These are phyloP conservation scores for Trichoderma koningiopsis DNA, from an alignment of 2,329 filamentous ascomycete genomes.

Conservation along the genomic window DNA sequence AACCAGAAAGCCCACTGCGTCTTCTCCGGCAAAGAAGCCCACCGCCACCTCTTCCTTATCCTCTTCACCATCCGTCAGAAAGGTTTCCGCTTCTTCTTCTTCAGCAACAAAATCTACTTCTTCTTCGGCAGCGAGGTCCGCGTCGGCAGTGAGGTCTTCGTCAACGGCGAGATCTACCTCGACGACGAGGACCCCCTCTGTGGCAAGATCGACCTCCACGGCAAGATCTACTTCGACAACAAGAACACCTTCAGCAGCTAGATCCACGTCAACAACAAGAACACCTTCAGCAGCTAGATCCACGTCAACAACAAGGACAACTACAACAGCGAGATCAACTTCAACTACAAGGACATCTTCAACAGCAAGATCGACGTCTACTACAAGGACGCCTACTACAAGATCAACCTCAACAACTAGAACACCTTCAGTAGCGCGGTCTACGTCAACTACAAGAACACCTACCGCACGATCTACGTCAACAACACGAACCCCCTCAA, in stretches of 20 bases:
- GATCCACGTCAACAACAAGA: slow-evolving; percentile 12
- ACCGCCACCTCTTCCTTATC: neutral
- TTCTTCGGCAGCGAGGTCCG: neutral
- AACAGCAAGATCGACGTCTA: neutral
- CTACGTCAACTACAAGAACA: neutral
- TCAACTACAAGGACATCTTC: slow-evolving; percentile 2
- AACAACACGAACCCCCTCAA: neutral
- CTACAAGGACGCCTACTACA: neutral
- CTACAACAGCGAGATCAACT: neutral
- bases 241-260: neutral
- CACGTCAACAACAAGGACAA: neutral
- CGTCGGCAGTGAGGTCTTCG: neutral
- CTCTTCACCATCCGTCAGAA: neutral
- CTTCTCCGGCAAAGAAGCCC: slow-evolving; percentile 20
- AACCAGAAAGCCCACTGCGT: slow-evolving; percentile 12
- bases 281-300: neutral
- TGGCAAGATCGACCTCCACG: neutral
- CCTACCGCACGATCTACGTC: neutral
- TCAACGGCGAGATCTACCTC: neutral
- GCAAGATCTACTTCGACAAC: slow-evolving; percentile 4
- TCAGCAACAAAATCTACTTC: neutral
- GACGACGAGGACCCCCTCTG: neutral
- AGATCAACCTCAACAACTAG: neutral
- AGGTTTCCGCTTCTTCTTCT: slow-evolving; percentile 1
- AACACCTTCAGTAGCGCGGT: neutral